Base-by-base conservation (phyloP, 1,139 yeast genomes). In the Eremothecium gossypii region DNA sequence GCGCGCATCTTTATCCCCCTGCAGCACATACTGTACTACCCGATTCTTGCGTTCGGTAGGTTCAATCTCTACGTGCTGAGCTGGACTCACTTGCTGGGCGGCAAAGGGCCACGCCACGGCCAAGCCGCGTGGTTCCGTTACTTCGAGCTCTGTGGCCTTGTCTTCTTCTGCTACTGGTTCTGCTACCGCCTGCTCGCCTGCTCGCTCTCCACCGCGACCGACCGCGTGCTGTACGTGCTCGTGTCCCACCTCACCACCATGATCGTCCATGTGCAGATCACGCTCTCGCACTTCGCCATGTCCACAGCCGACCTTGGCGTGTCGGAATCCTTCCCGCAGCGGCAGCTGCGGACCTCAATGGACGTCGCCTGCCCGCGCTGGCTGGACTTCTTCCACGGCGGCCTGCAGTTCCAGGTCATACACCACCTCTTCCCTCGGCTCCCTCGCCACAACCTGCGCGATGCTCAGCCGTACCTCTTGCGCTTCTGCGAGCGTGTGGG, bases 301-400 rank as follows among this genome's bases (percentile, higher is more conserved):
- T 83, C 95, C 1, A 86, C 96, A 0, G 71, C 91, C 4, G 94
- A 85, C 54, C 66, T 86, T 30, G 96, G 96, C 0, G 74, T 77
- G 7, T 74, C 81, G 40, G 96, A 86, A 60, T 72, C 85, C n/a
- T 87, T 86, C 59, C 76, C 82, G 0, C 80, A 82, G 50, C 74
- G 91, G 52, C 96, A 86, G 61, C 58, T 86, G 12, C 71, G 96
- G 53, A 86, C 96, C 1, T 86, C 95, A 4, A 87, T 86, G 96
- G 96, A 86, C 59, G 95, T 86, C 12, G 93, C 83, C 55, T 86
- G 96, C 65, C 96, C 96, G 2, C 79, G 76, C 48, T 86, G 96
- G 95, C 69, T 86, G 40, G 96, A 86, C 61, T 86, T 78, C 55
- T 70, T 86, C 54, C 96, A 86, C 55, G 96, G 96, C 6, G 96